Evolutionary conservation across 2,329 filamentous ascomycete species (phyloP).

Genomic region (Penicillium brevicompactum): DNA sequence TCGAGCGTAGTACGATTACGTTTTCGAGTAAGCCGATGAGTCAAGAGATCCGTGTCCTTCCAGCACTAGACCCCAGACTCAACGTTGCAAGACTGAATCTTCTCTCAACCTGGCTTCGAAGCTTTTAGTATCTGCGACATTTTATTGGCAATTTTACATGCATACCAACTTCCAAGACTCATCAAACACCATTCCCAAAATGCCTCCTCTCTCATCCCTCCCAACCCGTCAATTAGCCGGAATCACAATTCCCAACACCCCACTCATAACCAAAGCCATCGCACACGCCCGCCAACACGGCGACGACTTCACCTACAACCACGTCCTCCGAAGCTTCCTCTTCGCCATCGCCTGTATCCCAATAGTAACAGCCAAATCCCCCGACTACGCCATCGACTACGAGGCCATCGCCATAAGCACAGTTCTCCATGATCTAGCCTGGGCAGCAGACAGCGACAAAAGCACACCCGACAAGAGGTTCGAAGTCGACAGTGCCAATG

Average conservation of each 20-base stretch:
- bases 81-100: too few species aligned
- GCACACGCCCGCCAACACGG: neutral
- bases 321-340: neutral
- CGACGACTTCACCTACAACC: neutral
- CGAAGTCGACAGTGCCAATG: conserved; percentile 54
- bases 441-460: conserved; percentile 40
- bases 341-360: neutral
- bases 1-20: too few species aligned
- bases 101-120: too few species aligned
- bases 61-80: too few species aligned
- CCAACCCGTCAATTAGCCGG: neutral
- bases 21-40: too few species aligned
- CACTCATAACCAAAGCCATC: neutral
- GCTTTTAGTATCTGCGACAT: neutral
- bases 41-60: too few species aligned
- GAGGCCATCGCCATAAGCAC: neutral
- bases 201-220: neutral
- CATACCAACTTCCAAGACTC: neutral
- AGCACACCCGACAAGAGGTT: conserved; percentile 48
- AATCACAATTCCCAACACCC: neutral
- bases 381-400: neutral
- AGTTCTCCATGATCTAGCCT: conserved; percentile 35
- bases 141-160: neutral
- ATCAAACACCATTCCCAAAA: conserved; percentile 18
- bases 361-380: neutral